These are phyloP conservation scores for Scalesia atractyloides DNA, from an alignment of 129 eudicot genomes.

Conservation along the genomic window DNA sequence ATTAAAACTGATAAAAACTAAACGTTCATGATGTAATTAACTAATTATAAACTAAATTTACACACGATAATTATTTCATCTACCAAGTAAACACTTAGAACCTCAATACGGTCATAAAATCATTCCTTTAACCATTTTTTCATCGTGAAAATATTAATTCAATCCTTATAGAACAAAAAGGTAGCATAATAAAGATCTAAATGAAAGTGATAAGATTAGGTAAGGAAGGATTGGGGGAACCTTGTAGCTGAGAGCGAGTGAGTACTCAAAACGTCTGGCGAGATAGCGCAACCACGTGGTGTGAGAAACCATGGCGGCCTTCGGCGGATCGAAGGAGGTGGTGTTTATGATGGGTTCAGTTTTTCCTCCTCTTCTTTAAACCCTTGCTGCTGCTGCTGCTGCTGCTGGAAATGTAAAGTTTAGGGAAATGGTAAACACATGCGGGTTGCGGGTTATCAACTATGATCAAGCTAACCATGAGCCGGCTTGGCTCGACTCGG, in stretches of 20 bases:
- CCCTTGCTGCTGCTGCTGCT: conserved; percentile 21
- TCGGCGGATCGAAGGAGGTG: conserved; percentile 28
- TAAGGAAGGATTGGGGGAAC: conserved; percentile 18
- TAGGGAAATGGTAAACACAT: background rate
- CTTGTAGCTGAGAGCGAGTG: conserved; percentile 51
- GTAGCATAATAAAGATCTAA: conserved; percentile 13
- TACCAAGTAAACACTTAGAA: conserved; percentile 19
- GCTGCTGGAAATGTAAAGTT: background rate
- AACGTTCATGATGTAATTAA: background rate
- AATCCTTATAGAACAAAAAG: background rate
- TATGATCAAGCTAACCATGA: no score
- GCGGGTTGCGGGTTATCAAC: no score
- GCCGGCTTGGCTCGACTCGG: no score
- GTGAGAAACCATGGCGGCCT: conserved; percentile 52
- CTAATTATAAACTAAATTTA: background rate
- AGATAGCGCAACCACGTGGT: conserved; percentile 66
- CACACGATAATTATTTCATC: conserved; percentile 4
- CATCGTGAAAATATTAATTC: background rate
- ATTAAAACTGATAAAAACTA: background rate
- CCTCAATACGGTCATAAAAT: conserved; percentile 2
- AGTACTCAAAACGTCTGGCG: conserved; percentile 54
- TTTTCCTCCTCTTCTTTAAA: conserved; percentile 28
- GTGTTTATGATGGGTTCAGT: no score
- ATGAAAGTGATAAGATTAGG: background rate
- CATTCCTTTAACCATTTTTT: background rate